These are phyloP conservation scores for Nitzschia palea DNA, from an alignment of 108 stramenopile species.

Conservation along the genomic window DNA sequence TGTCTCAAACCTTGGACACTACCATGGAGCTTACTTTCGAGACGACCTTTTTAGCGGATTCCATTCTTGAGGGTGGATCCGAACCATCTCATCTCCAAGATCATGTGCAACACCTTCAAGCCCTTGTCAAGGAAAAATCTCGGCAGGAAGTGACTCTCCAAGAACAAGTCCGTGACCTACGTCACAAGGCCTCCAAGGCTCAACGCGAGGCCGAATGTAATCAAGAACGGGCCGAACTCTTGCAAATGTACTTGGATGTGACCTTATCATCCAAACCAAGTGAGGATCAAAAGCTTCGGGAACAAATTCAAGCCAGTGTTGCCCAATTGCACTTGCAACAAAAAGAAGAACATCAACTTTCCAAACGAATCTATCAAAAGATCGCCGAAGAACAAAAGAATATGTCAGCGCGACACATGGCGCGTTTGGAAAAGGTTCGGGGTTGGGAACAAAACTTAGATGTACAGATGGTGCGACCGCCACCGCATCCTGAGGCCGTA, in stretches of 20 bases:
- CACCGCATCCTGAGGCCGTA: too few species aligned
- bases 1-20: not conserved
- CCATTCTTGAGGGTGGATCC: not conserved
- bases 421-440: constrained; percentile 7
- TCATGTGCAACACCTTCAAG: not conserved
- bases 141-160: not conserved
- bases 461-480: too few species aligned
- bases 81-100: not conserved
- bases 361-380: not conserved
- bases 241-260: constrained; percentile 5
- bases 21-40: not conserved
- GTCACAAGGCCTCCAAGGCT: not conserved
- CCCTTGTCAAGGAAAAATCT: not conserved
- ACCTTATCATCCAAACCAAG: constrained; percentile 1
- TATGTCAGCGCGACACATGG: not conserved
- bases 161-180: not conserved
- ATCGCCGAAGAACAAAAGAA: not conserved
- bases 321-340: not conserved
- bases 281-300: constrained; percentile 1
- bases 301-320: not conserved
- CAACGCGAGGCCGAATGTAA: not conserved
- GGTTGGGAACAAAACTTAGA: not conserved
- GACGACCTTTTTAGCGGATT: not conserved
- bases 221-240: constrained; percentile 4
- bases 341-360: not conserved